These are phyloP conservation scores for Lepiota brunneoincarnata DNA, from an alignment of 768 basidiomycete species.

Conservation along the genomic window DNA sequence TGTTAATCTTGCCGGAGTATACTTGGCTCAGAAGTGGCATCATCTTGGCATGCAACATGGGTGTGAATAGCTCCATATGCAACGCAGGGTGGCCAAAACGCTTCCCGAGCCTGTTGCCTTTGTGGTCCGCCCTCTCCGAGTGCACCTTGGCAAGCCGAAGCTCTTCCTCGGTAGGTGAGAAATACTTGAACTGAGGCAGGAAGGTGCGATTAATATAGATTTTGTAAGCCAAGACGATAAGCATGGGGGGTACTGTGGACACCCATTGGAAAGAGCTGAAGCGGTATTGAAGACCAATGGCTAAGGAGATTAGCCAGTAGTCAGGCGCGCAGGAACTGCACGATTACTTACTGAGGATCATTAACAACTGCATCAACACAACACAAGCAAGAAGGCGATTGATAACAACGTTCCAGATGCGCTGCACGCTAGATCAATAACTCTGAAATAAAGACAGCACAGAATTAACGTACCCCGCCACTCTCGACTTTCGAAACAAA, in stretches of 20 bases:
- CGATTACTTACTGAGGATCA: conserved; percentile 74
- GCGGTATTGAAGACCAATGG: conserved; percentile 80
- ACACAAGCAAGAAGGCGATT: conserved; percentile 82
- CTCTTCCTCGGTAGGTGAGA: conserved; percentile 80
- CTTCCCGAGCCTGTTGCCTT: conserved; percentile 74
- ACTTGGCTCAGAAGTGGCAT: conserved; percentile 75
- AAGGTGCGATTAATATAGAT: conserved; percentile 73
- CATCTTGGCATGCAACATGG: conserved; percentile 85
- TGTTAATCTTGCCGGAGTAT: conserved; percentile 69
- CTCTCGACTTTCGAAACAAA: conserved; percentile 87
- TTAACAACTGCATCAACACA: conserved; percentile 83
- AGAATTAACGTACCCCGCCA: conserved; percentile 69
- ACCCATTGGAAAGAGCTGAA: conserved; percentile 79
- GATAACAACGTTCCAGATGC: conserved; percentile 90
- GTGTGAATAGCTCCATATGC: conserved; percentile 82
- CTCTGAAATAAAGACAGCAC: conserved; percentile 3
- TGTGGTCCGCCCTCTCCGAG: conserved; percentile 72
- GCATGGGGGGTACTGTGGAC: conserved; percentile 80
- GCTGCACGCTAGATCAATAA: conserved; percentile 39
- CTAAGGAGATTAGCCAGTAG: conserved; percentile 34
- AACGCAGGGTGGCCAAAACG: conserved; percentile 96
- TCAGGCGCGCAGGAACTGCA: neutral
- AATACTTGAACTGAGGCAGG: conserved; percentile 72
- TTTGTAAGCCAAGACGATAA: conserved; percentile 83
- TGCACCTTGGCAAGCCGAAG: conserved; percentile 71